phyloP scores from a whole-genome alignment of 2,329 filamentous ascomycete species.

The Colletotrichum karsti region DNA sequence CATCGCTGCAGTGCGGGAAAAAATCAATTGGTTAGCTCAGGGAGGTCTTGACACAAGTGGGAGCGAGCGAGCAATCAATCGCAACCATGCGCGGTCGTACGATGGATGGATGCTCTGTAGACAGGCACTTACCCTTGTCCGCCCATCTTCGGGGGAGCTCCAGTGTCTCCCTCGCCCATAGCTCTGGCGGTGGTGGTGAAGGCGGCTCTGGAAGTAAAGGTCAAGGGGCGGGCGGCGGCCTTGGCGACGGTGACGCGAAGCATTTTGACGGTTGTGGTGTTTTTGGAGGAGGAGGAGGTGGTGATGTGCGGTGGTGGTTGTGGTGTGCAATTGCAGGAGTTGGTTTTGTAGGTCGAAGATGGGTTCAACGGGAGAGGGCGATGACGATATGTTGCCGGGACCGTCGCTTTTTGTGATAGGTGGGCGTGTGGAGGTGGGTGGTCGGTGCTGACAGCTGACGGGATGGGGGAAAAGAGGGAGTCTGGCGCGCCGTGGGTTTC shows the following conservation, averaged over 20 bases:
- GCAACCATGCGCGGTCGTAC: not conserved
- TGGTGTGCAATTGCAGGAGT: conserved; percentile 18
- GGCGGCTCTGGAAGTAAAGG: conserved; percentile 57
- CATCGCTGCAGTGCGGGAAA: conserved; percentile 72
- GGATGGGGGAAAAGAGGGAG: no score
- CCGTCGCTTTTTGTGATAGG: conserved; percentile 27
- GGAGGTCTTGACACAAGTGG: no score
- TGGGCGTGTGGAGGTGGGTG: conserved; percentile 13
- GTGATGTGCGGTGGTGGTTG: conserved; percentile 10
- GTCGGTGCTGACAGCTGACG: conserved; percentile 6
- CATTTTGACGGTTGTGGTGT: conserved; percentile 62
- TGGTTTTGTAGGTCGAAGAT: not conserved
- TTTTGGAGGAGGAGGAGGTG: no score
- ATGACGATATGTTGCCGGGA: conserved; percentile 24
- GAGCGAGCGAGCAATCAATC: not conserved
- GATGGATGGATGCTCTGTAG: not conserved
- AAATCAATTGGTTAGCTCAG: conserved; percentile 2
- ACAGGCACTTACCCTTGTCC: conserved; percentile 58
- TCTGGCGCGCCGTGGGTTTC: no score
- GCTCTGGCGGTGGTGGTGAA: conserved; percentile 71
- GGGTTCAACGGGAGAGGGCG: conserved; percentile 10
- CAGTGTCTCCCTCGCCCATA: conserved; percentile 77
- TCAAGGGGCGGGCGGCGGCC: conserved; percentile 61
- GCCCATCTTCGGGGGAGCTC: conserved; percentile 63
- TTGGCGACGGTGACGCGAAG: conserved; percentile 71